Evolutionary conservation across 345 rosid genomes (phyloP), one percentile per base, ranked within the genome.

Genomic region (Pseudoturritis turrita): DNA sequence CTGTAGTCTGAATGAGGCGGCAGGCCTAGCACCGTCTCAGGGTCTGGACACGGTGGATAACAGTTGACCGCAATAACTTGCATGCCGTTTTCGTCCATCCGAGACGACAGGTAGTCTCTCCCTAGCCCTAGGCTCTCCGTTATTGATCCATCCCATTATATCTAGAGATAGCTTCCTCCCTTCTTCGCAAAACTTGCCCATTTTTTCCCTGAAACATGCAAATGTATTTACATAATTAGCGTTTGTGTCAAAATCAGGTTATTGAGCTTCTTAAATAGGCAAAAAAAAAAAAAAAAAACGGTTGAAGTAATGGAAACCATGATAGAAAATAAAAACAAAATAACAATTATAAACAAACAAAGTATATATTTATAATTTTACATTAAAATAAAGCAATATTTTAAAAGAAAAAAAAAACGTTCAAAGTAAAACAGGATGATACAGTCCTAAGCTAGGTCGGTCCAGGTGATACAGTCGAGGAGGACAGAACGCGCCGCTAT

Each of bases 1-100:
- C 80, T 83, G 78, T 86, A 84, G 77, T 91, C 92, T 1, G 88
- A 82, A 62, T 91, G 94, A 0, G 91, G 89, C 0, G 88, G 88
- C 53, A 87, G 61, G 6, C 93, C 90, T 4, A 87, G 69, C 1
- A 85, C 71, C 23, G 55, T 15, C 5, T 70, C 67, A 8, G 90
- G 87, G 15, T 54, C 55, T 2, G 96, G 89, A 77, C 94, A 81
- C 1, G 85, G 84, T 6, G 92, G 90, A 56, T 86, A 83, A 65
- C 89, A 82, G 62, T 89, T 85, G 4, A 80, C 81, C 0, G 84
- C 83, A 74, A 81, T 74, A 21, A 85, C 90, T 57, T 91, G 96
- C 78, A 81, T 78, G 7, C 92, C 96, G 2, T 66, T 78, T 21
- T 79, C 83, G 10, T 36, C 59, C 72, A 85, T 76, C 65, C 73